Evolutionary conservation across 163 green algal species (phyloP).

Genomic region (Trebouxiophyceae sp.): DNA sequence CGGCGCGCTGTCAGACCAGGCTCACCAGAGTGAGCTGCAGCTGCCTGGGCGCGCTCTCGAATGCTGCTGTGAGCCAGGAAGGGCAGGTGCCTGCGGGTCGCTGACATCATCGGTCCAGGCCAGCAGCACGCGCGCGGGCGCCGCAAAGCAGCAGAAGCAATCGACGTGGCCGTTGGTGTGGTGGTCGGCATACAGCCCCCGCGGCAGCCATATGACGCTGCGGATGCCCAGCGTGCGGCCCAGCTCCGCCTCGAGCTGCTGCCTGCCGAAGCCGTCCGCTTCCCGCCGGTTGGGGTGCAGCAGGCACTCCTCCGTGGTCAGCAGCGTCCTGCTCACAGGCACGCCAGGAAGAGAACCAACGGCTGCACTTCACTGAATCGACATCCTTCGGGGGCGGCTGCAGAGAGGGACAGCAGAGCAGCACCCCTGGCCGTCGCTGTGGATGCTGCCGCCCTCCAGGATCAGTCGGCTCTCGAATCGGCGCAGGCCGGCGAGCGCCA

Average conservation of each 20-base stretch:
- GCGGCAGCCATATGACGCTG: conserved; percentile 34
- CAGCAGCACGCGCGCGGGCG: conserved; percentile 57
- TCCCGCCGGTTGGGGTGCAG: conserved; percentile 71
- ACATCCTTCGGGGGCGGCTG: neutral
- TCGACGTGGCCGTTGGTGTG: conserved; percentile 69
- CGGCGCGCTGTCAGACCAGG: no score
- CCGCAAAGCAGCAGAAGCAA: conserved; percentile 74
- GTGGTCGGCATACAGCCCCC: conserved; percentile 10
- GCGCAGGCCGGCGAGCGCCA: conserved; percentile 23
- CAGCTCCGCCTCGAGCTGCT: conserved; percentile 59
- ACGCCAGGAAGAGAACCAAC: neutral
- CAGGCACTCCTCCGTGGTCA: conserved; percentile 79
- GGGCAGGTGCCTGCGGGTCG: neutral
- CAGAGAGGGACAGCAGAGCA: conserved; percentile 44
- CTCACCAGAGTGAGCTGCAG: no score
- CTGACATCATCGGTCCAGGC: conserved; percentile 43
- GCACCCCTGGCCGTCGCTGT: conserved; percentile 60
- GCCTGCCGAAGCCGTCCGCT: conserved; percentile 56
- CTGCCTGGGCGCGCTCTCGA: no score
- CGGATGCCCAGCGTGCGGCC: conserved; percentile 45
- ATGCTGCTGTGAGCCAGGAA: no score
- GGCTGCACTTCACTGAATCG: neutral
- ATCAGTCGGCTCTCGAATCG: conserved; percentile 43
- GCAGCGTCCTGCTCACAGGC: conserved; percentile 43
- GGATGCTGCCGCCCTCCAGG: conserved; percentile 64